Evolutionary conservation across 192 early-diverging fungal genomes (phyloP).

Genomic region (Gamsiella multidivaricata): DNA sequence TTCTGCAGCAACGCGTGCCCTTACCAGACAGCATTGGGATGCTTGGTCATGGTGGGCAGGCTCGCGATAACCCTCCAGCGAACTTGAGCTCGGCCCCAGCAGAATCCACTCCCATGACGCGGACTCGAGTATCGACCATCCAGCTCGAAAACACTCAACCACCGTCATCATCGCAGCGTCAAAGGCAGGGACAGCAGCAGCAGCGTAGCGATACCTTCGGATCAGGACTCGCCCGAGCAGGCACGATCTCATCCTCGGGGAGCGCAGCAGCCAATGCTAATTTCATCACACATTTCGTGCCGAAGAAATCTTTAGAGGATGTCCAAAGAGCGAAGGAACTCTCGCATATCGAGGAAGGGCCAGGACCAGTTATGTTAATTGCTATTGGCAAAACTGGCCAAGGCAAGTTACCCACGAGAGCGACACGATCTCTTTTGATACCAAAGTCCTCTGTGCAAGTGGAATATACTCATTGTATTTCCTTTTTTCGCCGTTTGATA

Average conservation of each 20-base stretch:
- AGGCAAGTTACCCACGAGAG: neutral
- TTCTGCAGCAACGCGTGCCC: no score
- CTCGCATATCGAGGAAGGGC: constrained; percentile 35
- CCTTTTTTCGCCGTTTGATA: no score
- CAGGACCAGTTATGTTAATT: constrained; percentile 38
- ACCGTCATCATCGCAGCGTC: neutral
- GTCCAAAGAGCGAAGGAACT: neutral
- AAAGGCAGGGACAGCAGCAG: constrained; percentile 1
- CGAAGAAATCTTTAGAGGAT: neutral
- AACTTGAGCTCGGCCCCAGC: no score
- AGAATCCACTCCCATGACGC: no score
- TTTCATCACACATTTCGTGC: constrained; percentile 24
- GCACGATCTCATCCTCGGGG: neutral
- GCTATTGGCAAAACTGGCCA: constrained; percentile 51
- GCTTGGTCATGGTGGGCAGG: no score
- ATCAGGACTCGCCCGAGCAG: neutral
- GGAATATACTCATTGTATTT: neutral
- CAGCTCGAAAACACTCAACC: neutral
- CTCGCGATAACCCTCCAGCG: no score
- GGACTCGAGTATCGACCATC: neutral
- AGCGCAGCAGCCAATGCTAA: constrained; percentile 1
- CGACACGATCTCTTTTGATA: no score
- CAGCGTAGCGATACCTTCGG: neutral
- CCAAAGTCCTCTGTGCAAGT: no score
- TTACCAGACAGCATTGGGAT: no score